Evolutionary conservation across 2,329 filamentous ascomycete species (phyloP).

Genomic region (Sordariomycetes sp.): DNA sequence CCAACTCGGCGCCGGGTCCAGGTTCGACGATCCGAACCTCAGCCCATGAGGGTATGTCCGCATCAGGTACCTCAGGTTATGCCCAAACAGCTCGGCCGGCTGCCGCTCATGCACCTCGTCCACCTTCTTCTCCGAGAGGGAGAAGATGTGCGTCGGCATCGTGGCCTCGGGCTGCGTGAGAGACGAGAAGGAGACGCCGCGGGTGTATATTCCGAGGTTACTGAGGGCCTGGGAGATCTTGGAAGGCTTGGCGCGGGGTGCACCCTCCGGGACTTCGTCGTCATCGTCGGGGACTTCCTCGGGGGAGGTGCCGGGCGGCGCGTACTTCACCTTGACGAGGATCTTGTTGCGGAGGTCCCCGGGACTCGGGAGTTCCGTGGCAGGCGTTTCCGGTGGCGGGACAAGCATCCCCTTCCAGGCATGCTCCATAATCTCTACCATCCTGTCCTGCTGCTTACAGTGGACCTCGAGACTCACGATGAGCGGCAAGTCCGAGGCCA

Average conservation of each 20-base stretch:
- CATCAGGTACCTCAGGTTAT: conserved; percentile 76
- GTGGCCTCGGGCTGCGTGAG: conserved; percentile 57
- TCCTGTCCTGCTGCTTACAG: conserved; percentile 75
- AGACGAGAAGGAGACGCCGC: conserved; percentile 69
- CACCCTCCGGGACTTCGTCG: conserved; percentile 15
- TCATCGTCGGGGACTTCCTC: conserved; percentile 20
- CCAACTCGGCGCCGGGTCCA: conserved; percentile 79
- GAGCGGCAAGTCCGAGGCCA: conserved; percentile 63
- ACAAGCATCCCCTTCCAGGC: conserved; percentile 67
- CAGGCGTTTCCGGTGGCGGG: conserved; percentile 32
- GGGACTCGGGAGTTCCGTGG: conserved; percentile 49
- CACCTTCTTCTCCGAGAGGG: conserved; percentile 49
- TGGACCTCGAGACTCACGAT: conserved; percentile 93
- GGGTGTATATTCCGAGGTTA: conserved; percentile 68
- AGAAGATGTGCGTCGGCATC: conserved; percentile 59
- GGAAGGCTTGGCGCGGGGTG: conserved; percentile 27
- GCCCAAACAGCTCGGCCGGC: conserved; percentile 49
- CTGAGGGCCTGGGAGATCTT: conserved; percentile 65
- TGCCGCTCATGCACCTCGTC: conserved; percentile 42
- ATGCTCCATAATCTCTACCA: conserved; percentile 86
- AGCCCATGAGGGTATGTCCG: conserved; percentile 77
- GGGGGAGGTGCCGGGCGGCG: conserved; percentile 22
- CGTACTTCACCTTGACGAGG: conserved; percentile 69
- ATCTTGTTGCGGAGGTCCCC: conserved; percentile 64
- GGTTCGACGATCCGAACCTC: conserved; percentile 71